Evolutionary conservation across 2,329 filamentous ascomycete species (phyloP).

Genomic region (Pseudogymnoascus sp.): DNA sequence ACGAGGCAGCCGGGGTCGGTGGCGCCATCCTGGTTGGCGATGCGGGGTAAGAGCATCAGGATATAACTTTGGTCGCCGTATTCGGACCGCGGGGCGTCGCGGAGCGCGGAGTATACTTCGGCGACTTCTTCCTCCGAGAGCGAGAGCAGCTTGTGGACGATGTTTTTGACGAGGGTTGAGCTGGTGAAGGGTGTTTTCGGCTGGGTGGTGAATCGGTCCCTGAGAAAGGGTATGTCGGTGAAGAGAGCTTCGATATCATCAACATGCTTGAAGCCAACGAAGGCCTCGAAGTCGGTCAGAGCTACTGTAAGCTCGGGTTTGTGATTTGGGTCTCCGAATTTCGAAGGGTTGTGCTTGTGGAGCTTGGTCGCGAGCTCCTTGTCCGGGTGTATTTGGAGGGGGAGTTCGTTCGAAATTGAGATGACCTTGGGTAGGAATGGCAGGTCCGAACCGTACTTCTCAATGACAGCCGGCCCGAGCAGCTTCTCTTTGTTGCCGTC

Average conservation of each 20-base stretch:
- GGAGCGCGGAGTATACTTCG: constrained; percentile 47
- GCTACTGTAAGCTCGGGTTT: constrained; percentile 76
- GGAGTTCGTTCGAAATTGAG: constrained; percentile 69
- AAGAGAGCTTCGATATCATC: constrained; percentile 54
- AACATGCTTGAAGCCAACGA: constrained; percentile 67
- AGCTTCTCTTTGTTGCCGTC: constrained; percentile 55
- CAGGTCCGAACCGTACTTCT: constrained; percentile 58
- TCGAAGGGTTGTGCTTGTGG: constrained; percentile 56
- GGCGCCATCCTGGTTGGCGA: constrained; percentile 58
- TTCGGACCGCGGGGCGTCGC: constrained; percentile 39
- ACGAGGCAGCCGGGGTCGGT: constrained; percentile 63
- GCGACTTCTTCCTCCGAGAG: constrained; percentile 48
- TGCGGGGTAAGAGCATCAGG: constrained; percentile 55
- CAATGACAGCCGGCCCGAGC: constrained; percentile 54
- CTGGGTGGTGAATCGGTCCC: constrained; percentile 19
- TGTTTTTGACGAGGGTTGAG: constrained; percentile 51
- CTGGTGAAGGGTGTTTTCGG: constrained; percentile 46
- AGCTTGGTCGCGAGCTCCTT: constrained; percentile 59
- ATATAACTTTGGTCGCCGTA: constrained; percentile 53
- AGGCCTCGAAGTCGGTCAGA: constrained; percentile 65
- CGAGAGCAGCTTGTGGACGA: constrained; percentile 46
- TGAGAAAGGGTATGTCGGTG: constrained; percentile 24
- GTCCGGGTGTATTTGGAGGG: constrained; percentile 69
- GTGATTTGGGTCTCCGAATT: constrained; percentile 68
- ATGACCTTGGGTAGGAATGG: constrained; percentile 72